Base-by-base conservation (phyloP, 2,329 filamentous ascomycete species). In the Ophiostoma sp. region DNA sequence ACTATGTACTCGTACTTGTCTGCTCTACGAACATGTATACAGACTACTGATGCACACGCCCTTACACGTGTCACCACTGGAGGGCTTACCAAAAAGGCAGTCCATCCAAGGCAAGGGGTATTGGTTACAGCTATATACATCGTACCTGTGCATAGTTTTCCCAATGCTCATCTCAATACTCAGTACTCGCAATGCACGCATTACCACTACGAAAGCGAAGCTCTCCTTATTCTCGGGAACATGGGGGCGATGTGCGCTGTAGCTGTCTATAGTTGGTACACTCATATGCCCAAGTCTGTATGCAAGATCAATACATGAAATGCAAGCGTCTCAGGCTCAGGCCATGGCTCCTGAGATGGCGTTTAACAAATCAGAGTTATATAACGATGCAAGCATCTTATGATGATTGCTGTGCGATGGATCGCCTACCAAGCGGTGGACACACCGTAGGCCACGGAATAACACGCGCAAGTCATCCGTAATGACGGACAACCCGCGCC, bases 11-110 rank as follows among this genome's bases (percentile, higher is more conserved):
- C 57, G 15, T 62, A 62, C 57, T 20, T 57, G 48, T 20, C 23
- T 60, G 54, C 3, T 60, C 11, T 27, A 20, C 35, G 17, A 15
- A 35, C 17, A 13, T 39, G 31, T 5, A 36, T n/a, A 36, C 39
- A 10, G 60, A 36, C 60, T 64, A n/a, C 17, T n/a, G n/a, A 64
- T 64, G 60, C 60, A 64, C 60, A 64, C 60, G 60, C 60, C 60
- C 60, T n/a, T 35, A 36, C 33, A 64, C 31, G 60, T 64, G 60
- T 64, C 60, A 64, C 60, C 60, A 64, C 60, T 64, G 27, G 31
- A 64, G 10, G 31, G 33, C 57, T 64, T 64, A 64, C 57, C 27
- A 64, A 4, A 20, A 64, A 31, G 20, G 60, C 60, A 35, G 31
- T 31, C 33, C 60, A 64, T 15, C 60, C 60, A 57, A 64, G 60